phyloP scores from a whole-genome alignment of 225 moss, liverwort and hornwort genomes.

The Rhytidiadelphus loreus region DNA sequence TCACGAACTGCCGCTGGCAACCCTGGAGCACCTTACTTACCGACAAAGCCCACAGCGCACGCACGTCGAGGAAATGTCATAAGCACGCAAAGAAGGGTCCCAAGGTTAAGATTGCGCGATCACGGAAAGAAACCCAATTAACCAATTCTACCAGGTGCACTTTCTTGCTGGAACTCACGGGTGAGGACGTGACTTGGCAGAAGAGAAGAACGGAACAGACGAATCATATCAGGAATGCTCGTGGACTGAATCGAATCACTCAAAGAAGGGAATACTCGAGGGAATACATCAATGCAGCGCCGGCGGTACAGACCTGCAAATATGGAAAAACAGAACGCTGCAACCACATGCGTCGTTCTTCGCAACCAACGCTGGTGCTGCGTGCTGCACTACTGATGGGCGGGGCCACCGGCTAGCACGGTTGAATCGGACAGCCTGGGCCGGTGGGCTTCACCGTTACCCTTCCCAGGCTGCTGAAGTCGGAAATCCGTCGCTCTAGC shows the following conservation, averaged over 20 bases:
- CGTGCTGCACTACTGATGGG: background rate
- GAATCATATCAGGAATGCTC: background rate
- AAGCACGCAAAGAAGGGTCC: background rate
- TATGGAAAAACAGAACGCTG: slow-evolving; percentile 12
- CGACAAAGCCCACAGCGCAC: background rate
- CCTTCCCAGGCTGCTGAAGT: background rate
- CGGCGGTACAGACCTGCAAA: background rate
- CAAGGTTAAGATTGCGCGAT: background rate
- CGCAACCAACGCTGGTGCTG: slow-evolving; percentile 13
- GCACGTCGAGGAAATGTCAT: background rate
- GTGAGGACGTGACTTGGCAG: background rate
- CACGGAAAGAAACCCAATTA: slow-evolving; percentile 9
- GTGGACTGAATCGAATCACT: background rate
- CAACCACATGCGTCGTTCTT: slow-evolving; percentile 16
- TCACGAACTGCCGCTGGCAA: slow-evolving; percentile 3
- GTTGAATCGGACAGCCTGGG: background rate
- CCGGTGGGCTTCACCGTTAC: background rate
- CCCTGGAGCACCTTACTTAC: background rate
- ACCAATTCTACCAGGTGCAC: slow-evolving; percentile 1
- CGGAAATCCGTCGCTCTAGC: no score
- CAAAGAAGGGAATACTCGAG: background rate
- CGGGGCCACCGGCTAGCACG: background rate
- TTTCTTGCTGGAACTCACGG: slow-evolving; percentile 20
- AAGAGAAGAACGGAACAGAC: background rate
- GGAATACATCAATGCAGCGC: background rate